Base-by-base conservation (phyloP, 495 filamentous ascomycete genomes). In the Neurospora sp. region DNA sequence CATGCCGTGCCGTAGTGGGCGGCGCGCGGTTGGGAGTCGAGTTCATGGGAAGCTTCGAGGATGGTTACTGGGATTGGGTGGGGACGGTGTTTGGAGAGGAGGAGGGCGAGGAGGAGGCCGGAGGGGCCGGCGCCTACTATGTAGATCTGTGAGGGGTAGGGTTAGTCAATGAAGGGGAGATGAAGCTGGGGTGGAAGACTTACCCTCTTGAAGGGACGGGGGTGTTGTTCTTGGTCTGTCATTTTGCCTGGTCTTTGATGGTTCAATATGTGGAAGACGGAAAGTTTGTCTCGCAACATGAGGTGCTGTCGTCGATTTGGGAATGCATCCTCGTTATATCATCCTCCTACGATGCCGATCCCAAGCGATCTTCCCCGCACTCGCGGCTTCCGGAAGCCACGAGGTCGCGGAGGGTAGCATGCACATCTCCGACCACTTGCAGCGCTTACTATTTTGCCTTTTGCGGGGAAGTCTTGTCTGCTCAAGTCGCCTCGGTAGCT, bases 121-220 rank as follows among this genome's bases (percentile, higher is more conserved):
- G 88, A 88, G 5, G 89, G 88, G 6, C 87, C 88, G 16, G 88
- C 88, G 42, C 88, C 87, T 1, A 89, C 86, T 23, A 90, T 78
- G 42, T 82, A 20, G 41, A 83, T 77, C 81, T 84, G 70, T 5
- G 11, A 5, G 16, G 0, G 0, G 41, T 1, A 1, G 2, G 41
- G 14, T 42, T 16, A 7, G 40, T 16, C 3, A 18, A 11, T 20
- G n/a, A 16, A 9, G 16, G 38, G 6, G 23, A 5, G 3, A 20
- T 3, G 3, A 18, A 5, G 10, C 0, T 7, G 41, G 23, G 39
- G 39, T 11, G 16, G 27, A 6, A 0, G 31, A 37, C 42, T 54
- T 72, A n/a, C 70, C 14, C 35, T 59, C 7, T 72, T 72, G 9
- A 72, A 72, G 18, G 70, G 70, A 35, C 41, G 70, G 5, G 5